Evolutionary conservation across 768 basidiomycete species (phyloP), one percentile per base, ranked within the genome.

Genomic region (Lepiota brunneoincarnata): DNA sequence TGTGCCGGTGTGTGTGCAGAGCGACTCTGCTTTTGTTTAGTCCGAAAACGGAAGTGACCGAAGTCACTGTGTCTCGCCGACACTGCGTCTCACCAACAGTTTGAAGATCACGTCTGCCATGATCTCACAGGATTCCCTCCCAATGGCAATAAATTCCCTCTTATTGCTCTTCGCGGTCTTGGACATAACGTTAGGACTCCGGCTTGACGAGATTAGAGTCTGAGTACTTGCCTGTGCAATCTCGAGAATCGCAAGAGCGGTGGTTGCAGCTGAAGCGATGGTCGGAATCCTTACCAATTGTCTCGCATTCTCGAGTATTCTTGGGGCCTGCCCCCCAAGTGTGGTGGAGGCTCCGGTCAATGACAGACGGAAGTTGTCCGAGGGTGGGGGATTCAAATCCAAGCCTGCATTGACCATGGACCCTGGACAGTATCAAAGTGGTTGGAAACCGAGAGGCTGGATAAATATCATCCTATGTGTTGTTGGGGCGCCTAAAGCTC

Each of bases 121-220:
- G 36, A 54, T 40, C 2, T 21, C 6, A 26, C 53, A 54, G 4
- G 53, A 35, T 6, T 54, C 38, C 15, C 24, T 47, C 17, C 53
- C 53, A 21, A 54, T 46, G 12, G 45, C 23, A 5, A 40, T 23
- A 26, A 54, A 41, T 15, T 44, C 39, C 12, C 34, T 45, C 23
- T 48, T 47, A 11, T 54, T 47, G 17, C 2, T n/a, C 10, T 40
- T 47, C 21, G 35, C 53, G 17, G 45, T 23, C 53, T 54, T 26
- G 14, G 12, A 21, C 37, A 6, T 6, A 38, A 6, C 12, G 15
- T 39, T 15, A 40, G 37, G 14, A 15, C 21, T n/a, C n/a, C n/a
- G n/a, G n/a, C n/a, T n/a, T 10, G 10, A 24, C 14, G n/a, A 2
- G 10, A 23, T 10, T 18, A 14, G 37, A 12, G 24, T 17, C 26